Evolutionary conservation across 2,329 filamentous ascomycete species (phyloP), one percentile per base, ranked within the genome.

Genomic region (Zymoseptoria brevis): DNA sequence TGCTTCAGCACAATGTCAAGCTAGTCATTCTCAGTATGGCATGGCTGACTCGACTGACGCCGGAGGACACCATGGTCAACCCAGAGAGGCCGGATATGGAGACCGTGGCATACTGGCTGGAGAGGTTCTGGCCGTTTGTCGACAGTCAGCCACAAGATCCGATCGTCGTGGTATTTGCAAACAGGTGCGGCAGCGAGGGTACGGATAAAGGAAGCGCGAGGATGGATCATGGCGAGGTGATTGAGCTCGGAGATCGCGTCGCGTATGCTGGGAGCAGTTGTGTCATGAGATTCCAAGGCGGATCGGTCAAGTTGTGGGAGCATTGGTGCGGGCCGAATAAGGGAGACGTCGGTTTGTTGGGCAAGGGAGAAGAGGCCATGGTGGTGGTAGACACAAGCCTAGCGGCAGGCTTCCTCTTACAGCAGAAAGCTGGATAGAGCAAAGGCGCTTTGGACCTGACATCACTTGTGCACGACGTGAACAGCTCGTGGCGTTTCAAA

Each of bases 11-110:
- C 0, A 68, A 79, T 0, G 81, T 86, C 0, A 83, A 84, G 13
- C 62, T 92, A 0, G 84, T 89, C 1, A 82, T 91, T 35, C 65
- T 93, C 0, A 84, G 82, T 3, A 92, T 92, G 89, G 88, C 89
- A 0, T 93, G 88, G 89, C 76, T 89, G 30, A 90, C 87, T 16
- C 69, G 76, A 26, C 70, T 83, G 22, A 1, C 77, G 71, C 57
- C 83, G 78, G 61, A 80, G 77, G 66, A 78, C 73, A 1, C 77
- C 67, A 19, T 59, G 60, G 7, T 84, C 76, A 69, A 83, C 68
- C 60, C 77, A 65, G 26, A 75, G 63, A 63, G 82, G 54, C 87
- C 88, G 0, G 88, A 92, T 64, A 80, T 88, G 74, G 83, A 89
- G 22, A 90, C 88, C 0, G 70, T 93, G 8, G 81, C 83, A 0